Evolutionary conservation across 2,329 filamentous ascomycete genomes (phyloP).

Genomic region (Hirsutella thompsonii): DNA sequence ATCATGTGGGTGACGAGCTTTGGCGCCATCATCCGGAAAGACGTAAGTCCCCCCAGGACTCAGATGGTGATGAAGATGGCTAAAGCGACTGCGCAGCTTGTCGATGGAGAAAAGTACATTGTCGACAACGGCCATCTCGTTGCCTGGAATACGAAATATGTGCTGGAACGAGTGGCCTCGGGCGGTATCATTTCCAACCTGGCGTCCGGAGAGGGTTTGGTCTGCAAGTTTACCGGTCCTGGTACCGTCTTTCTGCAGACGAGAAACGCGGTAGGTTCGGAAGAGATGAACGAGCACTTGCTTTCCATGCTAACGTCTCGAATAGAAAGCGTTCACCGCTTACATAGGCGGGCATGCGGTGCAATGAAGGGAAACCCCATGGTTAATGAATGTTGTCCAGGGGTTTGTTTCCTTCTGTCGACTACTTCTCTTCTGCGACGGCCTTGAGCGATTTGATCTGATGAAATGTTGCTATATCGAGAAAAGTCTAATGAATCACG

Average conservation of each 20-base stretch:
- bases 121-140: constrained; percentile 90
- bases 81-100: constrained; percentile 18
- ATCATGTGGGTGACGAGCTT: constrained; percentile 87
- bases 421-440: too few species aligned
- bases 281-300: not conserved
- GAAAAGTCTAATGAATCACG: too few species aligned
- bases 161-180: constrained; percentile 77
- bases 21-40: constrained; percentile 88
- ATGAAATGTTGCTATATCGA: too few species aligned
- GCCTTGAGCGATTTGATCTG: too few species aligned
- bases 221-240: constrained; percentile 88
- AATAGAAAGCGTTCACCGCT: constrained; percentile 36
- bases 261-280: constrained; percentile 55
- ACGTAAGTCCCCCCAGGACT: constrained; percentile 43
- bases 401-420: too few species aligned
- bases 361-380: too few species aligned
- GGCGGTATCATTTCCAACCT: constrained; percentile 88
- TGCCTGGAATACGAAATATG: constrained; percentile 93
- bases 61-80: not conserved
- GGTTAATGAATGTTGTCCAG: too few species aligned
- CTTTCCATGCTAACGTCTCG: not conserved
- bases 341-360: constrained; percentile 36
- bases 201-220: constrained; percentile 71
- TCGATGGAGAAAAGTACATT: constrained; percentile 72
- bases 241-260: constrained; percentile 91